Evolutionary conservation across 2,329 filamentous ascomycete species (phyloP), one percentile per base, ranked within the genome.

Genomic region (Trichophyton schoenleinii): DNA sequence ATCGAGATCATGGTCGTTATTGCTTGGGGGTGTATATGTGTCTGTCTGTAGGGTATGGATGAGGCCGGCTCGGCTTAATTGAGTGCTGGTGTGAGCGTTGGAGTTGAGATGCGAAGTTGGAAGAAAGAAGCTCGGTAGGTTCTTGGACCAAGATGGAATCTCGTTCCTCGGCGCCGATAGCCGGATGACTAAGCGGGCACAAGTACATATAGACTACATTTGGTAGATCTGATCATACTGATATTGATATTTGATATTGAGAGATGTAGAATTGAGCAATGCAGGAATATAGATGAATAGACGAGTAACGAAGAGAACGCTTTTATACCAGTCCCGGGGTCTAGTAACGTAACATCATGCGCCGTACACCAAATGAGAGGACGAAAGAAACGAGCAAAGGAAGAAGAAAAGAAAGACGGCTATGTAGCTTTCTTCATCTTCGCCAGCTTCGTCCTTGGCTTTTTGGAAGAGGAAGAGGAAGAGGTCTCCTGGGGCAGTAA

Each of bases 1-100:
- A 74, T 68, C 22, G 70, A 58, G 15, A 53, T 61, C 63, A 64
- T 63, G 7, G 18, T 64, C 48, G 44, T n/a, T 18, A 13, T 31
- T 11, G 49, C n/a, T 15, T 49, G 25, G 18, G n/a, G 5, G 59
- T 13, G 11, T 60, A 5, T 18, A 18, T 44, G 11, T 13, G 34
- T 15, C 41, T 44, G 3, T 15, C 5, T 53, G 49, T 31, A 22
- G 9, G 46, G 46, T 52, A 15, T 4, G 22, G 1, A 25, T 53
- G 22, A n/a, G 22, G 11, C 49, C 22, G 22, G 13, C 49, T 53
- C 25, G 49, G 13, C 49, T 53, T 25, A 53, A 53, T 53, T 31
- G 49, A 18, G 49, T 53, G 22, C 25, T 20, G 49, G 22, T 9
- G 13, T 53, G 9, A 13, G 11, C 9, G 11, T 13, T 31, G 49